Conservation (phyloP, 2,329 filamentous ascomycete genomes). For the Fusarium mexicanum region DNA sequence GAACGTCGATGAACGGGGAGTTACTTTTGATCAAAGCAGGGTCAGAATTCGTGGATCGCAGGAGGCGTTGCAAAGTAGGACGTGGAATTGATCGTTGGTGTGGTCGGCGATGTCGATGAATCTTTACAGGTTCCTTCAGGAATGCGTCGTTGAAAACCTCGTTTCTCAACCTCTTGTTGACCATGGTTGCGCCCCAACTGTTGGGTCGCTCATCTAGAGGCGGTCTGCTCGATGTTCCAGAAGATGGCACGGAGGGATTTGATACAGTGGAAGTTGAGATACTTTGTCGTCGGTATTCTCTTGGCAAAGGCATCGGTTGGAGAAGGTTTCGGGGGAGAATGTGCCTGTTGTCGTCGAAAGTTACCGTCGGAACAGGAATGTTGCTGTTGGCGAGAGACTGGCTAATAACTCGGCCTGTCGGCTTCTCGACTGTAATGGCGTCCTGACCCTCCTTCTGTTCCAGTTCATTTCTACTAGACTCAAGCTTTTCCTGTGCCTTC, state of each 20-base stretch:
- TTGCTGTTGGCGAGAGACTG: constrained; percentile 77
- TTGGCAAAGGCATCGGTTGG: constrained; percentile 61
- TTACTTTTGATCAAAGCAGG: constrained; percentile 47
- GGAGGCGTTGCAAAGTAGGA: constrained; percentile 56
- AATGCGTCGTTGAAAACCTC: constrained; percentile 95
- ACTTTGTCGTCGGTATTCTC: constrained; percentile 47
- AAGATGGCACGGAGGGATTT: background rate
- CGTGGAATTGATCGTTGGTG: constrained; percentile 73
- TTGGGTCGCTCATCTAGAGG: constrained; percentile 66
- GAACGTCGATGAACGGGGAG: constrained; percentile 16
- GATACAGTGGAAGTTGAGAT: constrained; percentile 45
- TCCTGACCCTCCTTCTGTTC: constrained; percentile 28
- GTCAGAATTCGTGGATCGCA: constrained; percentile 59
- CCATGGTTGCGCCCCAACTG: constrained; percentile 90
- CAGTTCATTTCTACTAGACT: constrained; percentile 29
- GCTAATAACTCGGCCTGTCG: constrained; percentile 61
- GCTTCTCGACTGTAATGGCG: constrained; percentile 8
- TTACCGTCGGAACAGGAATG: constrained; percentile 84
- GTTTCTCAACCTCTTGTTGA: constrained; percentile 87
- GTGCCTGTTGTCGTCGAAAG: constrained; percentile 92
- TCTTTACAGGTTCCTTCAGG: constrained; percentile 81
- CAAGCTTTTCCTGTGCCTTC: constrained; percentile 46
- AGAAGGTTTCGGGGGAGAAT: constrained; percentile 89
- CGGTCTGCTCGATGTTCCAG: constrained; percentile 41
- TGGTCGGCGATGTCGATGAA: constrained; percentile 78